A percentile compares a stretch with the other conserved stretches of the same genome.
Conservation (phyloP, 306 rosid genomes). For the Delonix regia region DNA sequence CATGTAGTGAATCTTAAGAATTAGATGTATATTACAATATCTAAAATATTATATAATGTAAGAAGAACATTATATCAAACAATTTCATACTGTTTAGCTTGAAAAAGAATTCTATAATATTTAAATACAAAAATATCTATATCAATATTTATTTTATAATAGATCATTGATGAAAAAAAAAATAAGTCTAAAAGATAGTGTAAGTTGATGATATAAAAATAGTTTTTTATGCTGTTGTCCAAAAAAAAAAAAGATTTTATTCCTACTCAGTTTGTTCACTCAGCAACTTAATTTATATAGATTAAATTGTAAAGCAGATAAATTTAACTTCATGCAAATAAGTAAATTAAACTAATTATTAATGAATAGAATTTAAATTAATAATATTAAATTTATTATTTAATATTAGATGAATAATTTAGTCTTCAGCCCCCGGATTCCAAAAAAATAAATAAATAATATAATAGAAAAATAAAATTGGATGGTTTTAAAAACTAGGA, state of each 20-base stretch:
- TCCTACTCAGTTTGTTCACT: not conserved
- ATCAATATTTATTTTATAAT: not conserved
- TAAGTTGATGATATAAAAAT: not conserved
- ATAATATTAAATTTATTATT: too few relatives aligned
- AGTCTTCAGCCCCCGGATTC: too few relatives aligned
- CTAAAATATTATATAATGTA: not conserved
- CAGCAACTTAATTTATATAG: not conserved
- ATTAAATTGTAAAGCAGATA: not conserved
- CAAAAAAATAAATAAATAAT: too few relatives aligned
- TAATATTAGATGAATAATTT: too few relatives aligned
- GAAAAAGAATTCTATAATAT: too few relatives aligned
- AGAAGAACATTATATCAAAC: not conserved
- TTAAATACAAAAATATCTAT: not conserved
- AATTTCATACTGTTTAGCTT: too few relatives aligned
- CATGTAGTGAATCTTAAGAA: too few relatives aligned
- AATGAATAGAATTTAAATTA: not conserved
- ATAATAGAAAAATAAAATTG: too few relatives aligned
- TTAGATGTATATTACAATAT: not conserved
- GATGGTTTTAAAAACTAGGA: too few relatives aligned
- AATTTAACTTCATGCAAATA: not conserved
- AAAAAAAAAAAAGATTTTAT: too few relatives aligned
- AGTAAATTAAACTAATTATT: not conserved
- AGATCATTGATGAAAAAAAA: not conserved
- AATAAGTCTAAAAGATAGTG: not conserved
- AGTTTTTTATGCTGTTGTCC: too few relatives aligned